A percentile compares a stretch with the other conserved stretches of the same genome.
phyloP scores from a whole-genome alignment of 192 early-diverging fungal genomes.

The Powellomyces hirtus region DNA sequence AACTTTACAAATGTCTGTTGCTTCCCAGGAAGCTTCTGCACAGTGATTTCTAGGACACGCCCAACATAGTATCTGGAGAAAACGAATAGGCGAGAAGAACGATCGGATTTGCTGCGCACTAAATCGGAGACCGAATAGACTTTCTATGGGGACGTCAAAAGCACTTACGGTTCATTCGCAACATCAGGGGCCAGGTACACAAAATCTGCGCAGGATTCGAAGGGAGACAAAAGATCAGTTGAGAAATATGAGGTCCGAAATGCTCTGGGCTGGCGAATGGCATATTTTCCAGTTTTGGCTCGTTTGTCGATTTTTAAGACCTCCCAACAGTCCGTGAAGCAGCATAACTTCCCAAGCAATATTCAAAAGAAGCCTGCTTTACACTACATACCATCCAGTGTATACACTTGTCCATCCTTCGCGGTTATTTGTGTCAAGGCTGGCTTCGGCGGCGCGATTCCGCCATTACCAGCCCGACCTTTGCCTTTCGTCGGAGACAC shows the following conservation, averaged over 20 bases:
- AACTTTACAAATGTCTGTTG: slow-evolving; percentile 40
- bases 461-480: neutral
- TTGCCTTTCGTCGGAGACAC: neutral
- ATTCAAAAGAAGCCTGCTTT: too few species aligned
- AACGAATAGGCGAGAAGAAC: neutral
- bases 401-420: slow-evolving; percentile 19
- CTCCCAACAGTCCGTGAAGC: too few species aligned
- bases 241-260: too few species aligned
- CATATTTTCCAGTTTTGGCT: too few species aligned
- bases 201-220: too few species aligned
- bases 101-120: neutral
- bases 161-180: slow-evolving; percentile 63
- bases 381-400: slow-evolving; percentile 21
- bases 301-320: too few species aligned
- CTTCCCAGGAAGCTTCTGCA: slow-evolving; percentile 24
- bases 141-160: neutral
- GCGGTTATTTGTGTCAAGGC: slow-evolving; percentile 9
- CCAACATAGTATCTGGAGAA: slow-evolving; percentile 59
- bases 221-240: too few species aligned
- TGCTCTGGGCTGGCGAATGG: too few species aligned
- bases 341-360: too few species aligned
- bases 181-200: slow-evolving; percentile 74
- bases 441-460: neutral
- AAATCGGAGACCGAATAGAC: neutral
- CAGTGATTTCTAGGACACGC: slow-evolving; percentile 73